These are phyloP conservation scores for Stentor roeselii DNA, from an alignment of 73 alveolate species.

Conservation along the genomic window DNA sequence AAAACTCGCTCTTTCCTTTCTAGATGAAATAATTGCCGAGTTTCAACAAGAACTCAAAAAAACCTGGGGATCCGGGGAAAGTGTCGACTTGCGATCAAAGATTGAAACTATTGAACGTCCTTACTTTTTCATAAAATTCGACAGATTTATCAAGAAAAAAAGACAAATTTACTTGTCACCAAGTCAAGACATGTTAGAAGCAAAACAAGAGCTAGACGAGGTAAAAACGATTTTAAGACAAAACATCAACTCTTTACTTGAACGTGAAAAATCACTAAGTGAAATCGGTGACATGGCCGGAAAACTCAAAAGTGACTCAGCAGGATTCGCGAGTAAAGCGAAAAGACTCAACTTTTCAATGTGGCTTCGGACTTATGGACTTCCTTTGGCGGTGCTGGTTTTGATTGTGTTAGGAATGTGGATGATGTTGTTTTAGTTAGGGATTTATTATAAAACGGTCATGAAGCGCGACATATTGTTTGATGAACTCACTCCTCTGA, in stretches of 20 bases:
- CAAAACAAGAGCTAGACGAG: slow-evolving; percentile 73
- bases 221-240: slow-evolving; percentile 80
- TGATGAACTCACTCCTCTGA: too few relatives aligned
- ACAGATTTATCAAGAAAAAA: slow-evolving; percentile 71
- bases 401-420: background rate
- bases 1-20: slow-evolving; percentile 73
- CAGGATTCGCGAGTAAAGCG: slow-evolving; percentile 50
- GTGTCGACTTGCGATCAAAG: slow-evolving; percentile 71
- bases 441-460: too few relatives aligned
- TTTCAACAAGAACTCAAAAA: slow-evolving; percentile 76
- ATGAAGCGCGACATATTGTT: too few relatives aligned
- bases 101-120: slow-evolving; percentile 88
- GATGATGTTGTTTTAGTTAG: background rate
- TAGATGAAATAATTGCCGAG: slow-evolving; percentile 65
- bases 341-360: slow-evolving; percentile 42
- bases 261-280: slow-evolving; percentile 67
- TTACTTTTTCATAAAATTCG: slow-evolving; percentile 73
- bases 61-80: slow-evolving; percentile 77
- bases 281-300: slow-evolving; percentile 46
- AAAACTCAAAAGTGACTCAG: slow-evolving; percentile 51
- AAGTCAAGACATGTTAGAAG: slow-evolving; percentile 57
- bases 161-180: slow-evolving; percentile 61
- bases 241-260: slow-evolving; percentile 74
- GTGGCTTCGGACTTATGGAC: slow-evolving; percentile 56
- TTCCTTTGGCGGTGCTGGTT: slow-evolving; percentile 29